These are phyloP conservation scores for Hypoxylon sp. DNA, from an alignment of 2,329 filamentous ascomycete genomes.

Conservation along the genomic window DNA sequence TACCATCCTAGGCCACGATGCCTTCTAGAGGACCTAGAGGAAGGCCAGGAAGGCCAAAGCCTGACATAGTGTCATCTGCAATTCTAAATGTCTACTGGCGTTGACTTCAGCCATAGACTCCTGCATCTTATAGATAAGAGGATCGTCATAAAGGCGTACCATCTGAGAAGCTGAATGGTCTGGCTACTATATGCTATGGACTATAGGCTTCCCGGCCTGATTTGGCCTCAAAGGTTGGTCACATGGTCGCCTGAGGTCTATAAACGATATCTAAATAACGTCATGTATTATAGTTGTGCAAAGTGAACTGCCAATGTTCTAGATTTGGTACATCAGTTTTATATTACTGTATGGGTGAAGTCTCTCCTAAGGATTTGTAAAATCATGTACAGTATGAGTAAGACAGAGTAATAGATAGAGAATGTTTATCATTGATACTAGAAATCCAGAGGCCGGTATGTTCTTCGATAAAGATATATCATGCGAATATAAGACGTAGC, in stretches of 20 bases:
- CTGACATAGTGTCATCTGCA: not conserved
- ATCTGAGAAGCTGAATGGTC: not conserved
- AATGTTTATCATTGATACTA: no score
- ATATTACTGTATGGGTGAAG: not conserved
- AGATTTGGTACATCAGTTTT: not conserved
- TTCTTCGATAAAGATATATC: not conserved
- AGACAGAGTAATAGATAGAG: not conserved
- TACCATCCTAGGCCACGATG: no score
- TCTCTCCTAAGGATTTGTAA: not conserved
- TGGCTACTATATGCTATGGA: not conserved
- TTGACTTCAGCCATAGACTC: not conserved
- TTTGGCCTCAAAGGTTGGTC: not conserved
- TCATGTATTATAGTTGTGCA: not conserved
- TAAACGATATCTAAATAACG: not conserved
- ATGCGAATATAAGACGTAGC: not conserved
- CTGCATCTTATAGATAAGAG: not conserved
- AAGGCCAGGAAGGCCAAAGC: no score
- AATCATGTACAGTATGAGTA: not conserved
- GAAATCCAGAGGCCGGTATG: not conserved
- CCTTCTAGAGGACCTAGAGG: no score
- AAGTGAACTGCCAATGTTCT: not conserved
- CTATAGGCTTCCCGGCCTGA: no score
- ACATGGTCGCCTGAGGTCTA: not conserved
- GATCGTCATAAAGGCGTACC: not conserved
- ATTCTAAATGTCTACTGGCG: not conserved